Evolutionary conservation across 2,329 filamentous ascomycete species (phyloP), one percentile per base, ranked within the genome.

Genomic region (Monosporascus sp.): DNA sequence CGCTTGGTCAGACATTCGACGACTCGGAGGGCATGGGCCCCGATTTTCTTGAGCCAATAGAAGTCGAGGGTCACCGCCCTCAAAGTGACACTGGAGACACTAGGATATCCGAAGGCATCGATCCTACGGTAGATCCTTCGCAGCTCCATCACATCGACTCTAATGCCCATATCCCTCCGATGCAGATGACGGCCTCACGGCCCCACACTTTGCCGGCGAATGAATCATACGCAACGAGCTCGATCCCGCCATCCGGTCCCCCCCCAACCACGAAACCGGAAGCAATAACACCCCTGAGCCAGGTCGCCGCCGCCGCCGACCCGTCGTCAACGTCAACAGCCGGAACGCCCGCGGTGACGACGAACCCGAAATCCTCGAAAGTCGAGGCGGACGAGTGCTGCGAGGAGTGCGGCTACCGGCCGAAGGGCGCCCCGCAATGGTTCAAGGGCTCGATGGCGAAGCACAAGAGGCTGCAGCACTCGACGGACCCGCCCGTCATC

Each of bases 381-480:
- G 56, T 71, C 1, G 76, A 78, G 54, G 73, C 77, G 0, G 65
- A 74, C 47, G 71, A 73, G 49, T 71, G 71, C 57, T 83, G 80
- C 60, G 73, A 77, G 22, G 67, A 80, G 19, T 83, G 80, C 56
- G 78, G 75, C 3, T 83, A 83, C 65, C 72, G 77, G 9, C 80
- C 80, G 1, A 80, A 78, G 57, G 80, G 80, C 4, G 73, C 80
- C 48, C 79, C 80, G n/a, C 73, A 76, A 54, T 83, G 80, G 80
- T 83, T 82, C 62, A 76, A 75, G 45, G 79, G 79, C 6, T 81
- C 77, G 63, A 81, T 83, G 79, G 74, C 78, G 48, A 83, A 82
- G 65, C 80, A 83, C 63, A 80, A 73, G 69, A 80, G 77, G 63
- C 68, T 77, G 54, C 76, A 80, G 64, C 80, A 83, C 65, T 75